Base-by-base conservation (phyloP, 2,329 filamentous ascomycete species). In the Phyllosticta citribraziliensis region DNA sequence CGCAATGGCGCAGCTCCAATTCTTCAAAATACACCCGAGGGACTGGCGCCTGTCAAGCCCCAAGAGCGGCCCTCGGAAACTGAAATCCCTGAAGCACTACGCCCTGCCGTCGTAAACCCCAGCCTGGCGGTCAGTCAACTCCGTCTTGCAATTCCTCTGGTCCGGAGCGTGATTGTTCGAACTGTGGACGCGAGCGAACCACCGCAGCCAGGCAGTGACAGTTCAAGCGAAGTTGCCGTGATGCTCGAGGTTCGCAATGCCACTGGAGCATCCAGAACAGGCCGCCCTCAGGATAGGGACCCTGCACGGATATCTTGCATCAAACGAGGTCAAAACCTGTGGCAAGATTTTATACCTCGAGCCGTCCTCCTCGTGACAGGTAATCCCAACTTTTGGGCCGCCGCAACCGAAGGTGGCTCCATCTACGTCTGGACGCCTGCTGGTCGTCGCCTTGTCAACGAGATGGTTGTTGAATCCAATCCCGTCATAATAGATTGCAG, bases 401-500 rank as follows among this genome's bases (percentile, higher is more conserved):
- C 88, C 17, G 92, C 89, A 10, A 97, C 92, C 69, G 94, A 99
- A 72, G 94, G 97, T 70, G 94, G 91, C 17, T 90, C 87, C 19
- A 73, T 99, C 8, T 90, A 96, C 70, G 83, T 90, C 9, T 99
- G 94, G 92, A 93, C 92, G 1, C 91, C 93, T 1, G 91, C 92
- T 14, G 94, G 94, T 12, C 85, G 95, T 64, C 84, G 95, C 58
- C 79, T 96, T 22, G 79, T 96, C 60, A 96, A 90, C 68, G 86
- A 92, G 4, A 81, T 97, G 65, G 83, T 97, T 5, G 78, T 97
- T 17, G 94, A 99, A 75, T 87, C 93, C 2, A 92, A 97, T 68
- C 90, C 94, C 0, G 92, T 97, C 33, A 94, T 99, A 61, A 80
- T 99, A 25, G 94, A 97, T 72, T 93, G 88, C 68, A 85, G 92